phyloP scores from a whole-genome alignment of 169 alveolate species.

The Eimeria acervulina region DNA sequence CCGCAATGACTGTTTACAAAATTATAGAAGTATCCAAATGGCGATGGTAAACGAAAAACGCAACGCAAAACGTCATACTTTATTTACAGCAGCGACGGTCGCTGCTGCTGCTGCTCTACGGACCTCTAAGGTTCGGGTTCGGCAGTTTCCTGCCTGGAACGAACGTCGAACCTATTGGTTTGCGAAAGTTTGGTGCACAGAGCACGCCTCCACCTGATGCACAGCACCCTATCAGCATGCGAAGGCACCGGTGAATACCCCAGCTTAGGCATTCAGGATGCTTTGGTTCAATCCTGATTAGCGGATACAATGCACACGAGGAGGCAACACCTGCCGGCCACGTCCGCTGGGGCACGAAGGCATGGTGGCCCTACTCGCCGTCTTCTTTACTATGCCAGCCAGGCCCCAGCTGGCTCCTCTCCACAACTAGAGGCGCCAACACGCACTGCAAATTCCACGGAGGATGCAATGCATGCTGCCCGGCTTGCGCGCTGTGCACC shows the following conservation, averaged over 20 bases:
- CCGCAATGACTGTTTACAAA: constrained; percentile 86
- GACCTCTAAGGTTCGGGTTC: background rate
- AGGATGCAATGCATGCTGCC: background rate
- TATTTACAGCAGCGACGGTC: background rate
- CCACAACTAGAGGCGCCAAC: background rate
- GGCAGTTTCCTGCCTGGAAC: background rate
- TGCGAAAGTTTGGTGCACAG: background rate
- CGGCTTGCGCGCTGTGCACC: background rate
- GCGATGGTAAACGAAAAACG: constrained; percentile 59
- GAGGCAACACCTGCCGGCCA: background rate
- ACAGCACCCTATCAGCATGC: background rate
- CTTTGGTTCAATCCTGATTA: background rate
- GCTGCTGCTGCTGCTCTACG: background rate
- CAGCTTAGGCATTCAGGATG: background rate
- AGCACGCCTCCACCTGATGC: background rate
- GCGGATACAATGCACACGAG: background rate
- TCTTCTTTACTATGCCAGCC: background rate
- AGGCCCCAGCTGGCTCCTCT: background rate
- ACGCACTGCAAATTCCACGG: background rate
- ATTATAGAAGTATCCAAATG: constrained; percentile 84
- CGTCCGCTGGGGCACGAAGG: background rate
- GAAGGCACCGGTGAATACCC: background rate
- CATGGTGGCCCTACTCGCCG: background rate
- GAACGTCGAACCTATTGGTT: background rate
- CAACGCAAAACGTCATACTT: constrained; percentile 1